Evolutionary conservation across 2,329 filamentous ascomycete species (phyloP).

Genomic region (Celoporthe dispersa): DNA sequence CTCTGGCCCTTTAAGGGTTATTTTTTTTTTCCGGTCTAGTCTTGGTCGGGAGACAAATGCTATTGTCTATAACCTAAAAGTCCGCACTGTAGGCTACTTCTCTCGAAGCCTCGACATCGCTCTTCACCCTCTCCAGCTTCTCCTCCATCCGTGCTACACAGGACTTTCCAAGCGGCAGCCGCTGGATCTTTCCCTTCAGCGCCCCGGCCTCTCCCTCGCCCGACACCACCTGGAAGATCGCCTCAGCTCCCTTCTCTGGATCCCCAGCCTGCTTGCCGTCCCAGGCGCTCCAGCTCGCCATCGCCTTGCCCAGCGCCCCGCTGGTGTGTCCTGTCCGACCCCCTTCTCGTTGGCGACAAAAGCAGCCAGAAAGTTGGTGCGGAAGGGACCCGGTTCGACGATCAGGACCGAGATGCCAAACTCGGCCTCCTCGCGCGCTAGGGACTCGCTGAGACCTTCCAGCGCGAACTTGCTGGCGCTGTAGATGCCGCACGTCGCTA

Average conservation of each 20-base stretch:
- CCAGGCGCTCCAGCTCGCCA: not conserved
- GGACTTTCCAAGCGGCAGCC: constrained; percentile 44
- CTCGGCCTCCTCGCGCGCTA: constrained; percentile 40
- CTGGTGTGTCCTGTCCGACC: not conserved
- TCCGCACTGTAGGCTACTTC: constrained; percentile 1
- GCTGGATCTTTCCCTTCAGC: constrained; percentile 40
- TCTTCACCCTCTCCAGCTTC: constrained; percentile 11
- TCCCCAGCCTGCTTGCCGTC: constrained; percentile 37
- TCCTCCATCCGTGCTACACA: constrained; percentile 13
- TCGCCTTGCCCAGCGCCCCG: not conserved
- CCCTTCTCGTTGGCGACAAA: constrained; percentile 5
- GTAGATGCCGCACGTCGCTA: constrained; percentile 28
- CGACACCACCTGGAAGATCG: constrained; percentile 44
- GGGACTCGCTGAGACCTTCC: constrained; percentile 44
- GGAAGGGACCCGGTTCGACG: constrained; percentile 48
- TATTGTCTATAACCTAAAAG: not conserved
- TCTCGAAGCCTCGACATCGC: constrained; percentile 1
- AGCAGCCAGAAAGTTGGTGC: constrained; percentile 22
- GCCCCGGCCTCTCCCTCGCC: constrained; percentile 39
- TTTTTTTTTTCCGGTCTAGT: too few species aligned
- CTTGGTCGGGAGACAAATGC: too few species aligned
- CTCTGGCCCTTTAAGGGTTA: too few species aligned
- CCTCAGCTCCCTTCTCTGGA: constrained; percentile 41
- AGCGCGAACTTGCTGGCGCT: constrained; percentile 40
- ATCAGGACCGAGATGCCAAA: constrained; percentile 39